A percentile compares a stretch with the other conserved stretches of the same genome.
Evolutionary conservation across 352 stramenopile species (phyloP).

Genomic region (Phytopythium montanum): DNA sequence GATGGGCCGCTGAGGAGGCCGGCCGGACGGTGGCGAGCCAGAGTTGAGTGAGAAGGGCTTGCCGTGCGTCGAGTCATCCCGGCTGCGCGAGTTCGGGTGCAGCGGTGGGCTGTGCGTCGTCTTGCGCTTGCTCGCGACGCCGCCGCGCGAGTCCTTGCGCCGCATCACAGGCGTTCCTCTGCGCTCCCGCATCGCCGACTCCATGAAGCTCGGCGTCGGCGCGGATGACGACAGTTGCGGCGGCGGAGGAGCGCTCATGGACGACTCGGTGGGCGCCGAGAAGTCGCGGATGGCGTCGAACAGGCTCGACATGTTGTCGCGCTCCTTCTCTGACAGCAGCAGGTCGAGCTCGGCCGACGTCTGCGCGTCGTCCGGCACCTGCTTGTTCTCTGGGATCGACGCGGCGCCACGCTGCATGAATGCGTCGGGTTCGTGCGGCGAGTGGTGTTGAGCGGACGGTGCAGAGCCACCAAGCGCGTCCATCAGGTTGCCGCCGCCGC

Average conservation of each 20-base stretch:
- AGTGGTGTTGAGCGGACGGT: background rate
- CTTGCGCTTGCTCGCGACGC: conserved; percentile 10
- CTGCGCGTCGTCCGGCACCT: conserved; percentile 9
- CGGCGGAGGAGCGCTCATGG: background rate
- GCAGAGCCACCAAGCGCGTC: background rate
- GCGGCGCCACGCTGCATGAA: background rate
- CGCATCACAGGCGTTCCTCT: conserved; percentile 4
- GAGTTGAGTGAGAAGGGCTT: conserved; percentile 26
- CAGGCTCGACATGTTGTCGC: conserved; percentile 49
- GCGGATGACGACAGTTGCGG: background rate
- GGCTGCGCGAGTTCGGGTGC: conserved; percentile 9
- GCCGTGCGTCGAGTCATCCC: conserved; percentile 1
- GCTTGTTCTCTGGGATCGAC: conserved; percentile 1
- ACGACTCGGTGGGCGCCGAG: conserved; percentile 3
- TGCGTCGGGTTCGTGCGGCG: background rate
- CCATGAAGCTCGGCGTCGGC: conserved; percentile 3
- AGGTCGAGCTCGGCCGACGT: conserved; percentile 36
- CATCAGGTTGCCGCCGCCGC: background rate
- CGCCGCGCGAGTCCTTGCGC: conserved; percentile 3
- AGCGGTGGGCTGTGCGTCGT: conserved; percentile 17
- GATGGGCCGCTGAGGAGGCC: conserved; percentile 17
- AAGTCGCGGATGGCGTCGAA: conserved; percentile 76
- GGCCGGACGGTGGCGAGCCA: conserved; percentile 13
- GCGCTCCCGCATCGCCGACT: conserved; percentile 8
- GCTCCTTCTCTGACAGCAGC: conserved; percentile 62